These are phyloP conservation scores for Cnidoscolus chayamansa DNA, from an alignment of 441 rosid species.

Conservation along the genomic window DNA sequence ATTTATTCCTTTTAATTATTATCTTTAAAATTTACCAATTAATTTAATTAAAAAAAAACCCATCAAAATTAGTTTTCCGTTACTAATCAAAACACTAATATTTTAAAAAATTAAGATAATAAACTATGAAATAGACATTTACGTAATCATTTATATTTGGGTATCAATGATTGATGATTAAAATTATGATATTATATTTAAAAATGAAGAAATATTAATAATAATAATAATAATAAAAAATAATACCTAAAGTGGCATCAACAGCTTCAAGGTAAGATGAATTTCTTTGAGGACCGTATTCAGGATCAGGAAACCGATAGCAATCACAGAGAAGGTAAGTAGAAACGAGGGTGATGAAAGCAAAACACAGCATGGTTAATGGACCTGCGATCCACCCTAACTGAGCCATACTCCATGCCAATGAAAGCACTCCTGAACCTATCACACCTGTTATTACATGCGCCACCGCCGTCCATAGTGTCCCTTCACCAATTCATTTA, in stretches of 20 bases:
- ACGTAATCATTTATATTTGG: too few relatives aligned
- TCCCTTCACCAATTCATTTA: slow-evolving; percentile 26
- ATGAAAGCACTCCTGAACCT: slow-evolving; percentile 49
- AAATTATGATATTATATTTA: too few relatives aligned
- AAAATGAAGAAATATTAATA: too few relatives aligned
- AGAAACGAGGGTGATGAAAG: slow-evolving; percentile 25
- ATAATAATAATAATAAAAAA: too few relatives aligned
- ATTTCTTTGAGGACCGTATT: slow-evolving; percentile 35
- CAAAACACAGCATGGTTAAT: slow-evolving; percentile 30
- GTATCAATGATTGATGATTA: too few relatives aligned
- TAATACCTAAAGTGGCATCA: slow-evolving; percentile 33
- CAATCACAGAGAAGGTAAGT: slow-evolving; percentile 32
- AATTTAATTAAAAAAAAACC: too few relatives aligned
- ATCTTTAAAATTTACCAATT: too few relatives aligned
- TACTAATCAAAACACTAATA: too few relatives aligned
- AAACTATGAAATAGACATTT: too few relatives aligned
- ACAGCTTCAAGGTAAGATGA: slow-evolving; percentile 39
- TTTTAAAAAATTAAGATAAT: too few relatives aligned
- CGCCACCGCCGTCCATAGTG: slow-evolving; percentile 42
- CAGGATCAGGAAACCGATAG: slow-evolving; percentile 42
- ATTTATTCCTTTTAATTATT: too few relatives aligned
- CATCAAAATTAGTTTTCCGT: too few relatives aligned
- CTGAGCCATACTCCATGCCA: slow-evolving; percentile 48
- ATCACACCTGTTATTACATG: slow-evolving; percentile 48
- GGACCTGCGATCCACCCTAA: slow-evolving; percentile 54